Percentiles rank a stretch among this genome's conserved stretches.
phyloP scores from a whole-genome alignment of 495 filamentous ascomycete genomes.

The Wilcoxina mikolae region DNA sequence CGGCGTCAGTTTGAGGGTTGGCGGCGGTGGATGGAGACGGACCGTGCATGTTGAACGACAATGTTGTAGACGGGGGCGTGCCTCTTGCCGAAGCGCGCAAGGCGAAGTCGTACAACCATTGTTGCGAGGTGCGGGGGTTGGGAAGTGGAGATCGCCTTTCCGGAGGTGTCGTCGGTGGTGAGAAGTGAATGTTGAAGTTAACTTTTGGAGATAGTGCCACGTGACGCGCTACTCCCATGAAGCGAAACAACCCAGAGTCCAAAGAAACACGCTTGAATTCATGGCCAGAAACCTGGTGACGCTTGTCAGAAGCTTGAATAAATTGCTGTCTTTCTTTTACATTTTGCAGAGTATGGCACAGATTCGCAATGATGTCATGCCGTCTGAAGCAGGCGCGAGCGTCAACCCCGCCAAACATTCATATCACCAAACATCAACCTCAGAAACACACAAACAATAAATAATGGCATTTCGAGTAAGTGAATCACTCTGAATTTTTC shows the following conservation, averaged over 20 bases:
- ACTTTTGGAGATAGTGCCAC: background rate
- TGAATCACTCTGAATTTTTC: background rate
- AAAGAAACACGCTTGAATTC: too few species aligned
- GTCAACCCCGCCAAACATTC: too few species aligned
- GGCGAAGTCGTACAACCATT: constrained; percentile 88
- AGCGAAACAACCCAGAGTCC: too few species aligned
- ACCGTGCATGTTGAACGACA: constrained; percentile 91
- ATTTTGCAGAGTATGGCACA: too few species aligned
- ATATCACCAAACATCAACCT: background rate
- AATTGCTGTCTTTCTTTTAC: too few species aligned
- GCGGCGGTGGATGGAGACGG: background rate
- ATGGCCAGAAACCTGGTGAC: too few species aligned
- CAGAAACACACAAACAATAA: background rate
- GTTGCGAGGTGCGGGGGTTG: constrained; percentile 14
- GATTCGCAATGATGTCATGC: too few species aligned
- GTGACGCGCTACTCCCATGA: too few species aligned
- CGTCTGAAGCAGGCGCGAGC: too few species aligned
- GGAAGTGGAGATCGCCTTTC: background rate
- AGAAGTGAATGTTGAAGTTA: too few species aligned
- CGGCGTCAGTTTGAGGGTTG: background rate
- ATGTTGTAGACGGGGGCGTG: constrained; percentile 91
- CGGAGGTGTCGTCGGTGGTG: too few species aligned
- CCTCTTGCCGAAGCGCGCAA: constrained; percentile 82
- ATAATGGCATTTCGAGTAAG: constrained; percentile 6
- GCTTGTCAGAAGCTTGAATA: too few species aligned